Base-by-base conservation (phyloP, 75 land plant genomes). In the Adiantum capillusveneris region DNA sequence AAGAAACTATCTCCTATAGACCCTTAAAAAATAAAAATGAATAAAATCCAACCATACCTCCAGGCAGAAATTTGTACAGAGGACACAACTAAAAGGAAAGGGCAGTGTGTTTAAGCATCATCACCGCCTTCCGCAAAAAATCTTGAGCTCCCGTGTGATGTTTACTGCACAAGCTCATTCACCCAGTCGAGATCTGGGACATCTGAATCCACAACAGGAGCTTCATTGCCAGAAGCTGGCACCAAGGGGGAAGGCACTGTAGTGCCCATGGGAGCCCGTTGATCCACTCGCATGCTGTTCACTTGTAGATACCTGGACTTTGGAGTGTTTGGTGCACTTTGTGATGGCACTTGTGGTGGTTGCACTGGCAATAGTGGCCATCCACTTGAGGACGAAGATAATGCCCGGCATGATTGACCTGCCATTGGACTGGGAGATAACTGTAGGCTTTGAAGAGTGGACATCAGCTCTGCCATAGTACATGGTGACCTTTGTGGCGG, bases 131-230 rank as follows among this genome's bases (percentile, higher is more conserved):
- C n/a, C n/a, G n/a, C n/a, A n/a, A n/a, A n/a, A n/a, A n/a, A n/a
- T n/a, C n/a, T n/a, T n/a, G n/a, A n/a, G n/a, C n/a, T n/a, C n/a
- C n/a, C n/a, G n/a, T n/a, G n/a, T n/a, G n/a, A n/a, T n/a, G 9
- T 34, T 46, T 14, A 46, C 22, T 21, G 50, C 39, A 68, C 70
- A 22, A 68, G 64, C 20, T 68, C 70, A 39, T 60, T 68, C 53
- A 68, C 70, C 70, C 70, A 68, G 37, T 26, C 64, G 11, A 68
- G 64, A 49, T 68, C 70, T 18, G 70, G 70, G 14, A 37, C 18
- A 18, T 46, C 50, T 14, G 50, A 46, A 2, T 46, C 50, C 17
- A 14, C 17, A n/a, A 21, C 22, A n/a, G n/a, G n/a, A 46, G 5
- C 22, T n/a, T 21, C 50, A 21, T n/a, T 21, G 22, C 2, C 17